Conservation (phyloP, 2,329 filamentous ascomycete species). For the Cladophialophora carrionii region DNA sequence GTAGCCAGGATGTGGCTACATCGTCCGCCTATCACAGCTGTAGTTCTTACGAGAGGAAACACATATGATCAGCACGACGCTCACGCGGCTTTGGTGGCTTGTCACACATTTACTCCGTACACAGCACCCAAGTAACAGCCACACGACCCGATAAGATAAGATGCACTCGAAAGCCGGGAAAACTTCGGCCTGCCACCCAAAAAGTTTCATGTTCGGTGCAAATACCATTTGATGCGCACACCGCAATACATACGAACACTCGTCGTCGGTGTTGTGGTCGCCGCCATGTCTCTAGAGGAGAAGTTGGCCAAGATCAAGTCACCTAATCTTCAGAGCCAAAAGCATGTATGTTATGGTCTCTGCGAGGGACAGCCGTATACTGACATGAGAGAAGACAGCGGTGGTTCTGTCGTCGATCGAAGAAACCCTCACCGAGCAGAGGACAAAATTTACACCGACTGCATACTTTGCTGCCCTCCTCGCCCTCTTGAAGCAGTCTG, state of each 20-base stretch:
- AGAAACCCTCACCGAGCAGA: conserved; percentile 86
- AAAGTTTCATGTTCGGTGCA: conserved; percentile 6
- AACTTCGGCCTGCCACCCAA: conserved; percentile 13
- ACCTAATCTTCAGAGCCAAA: conserved; percentile 92
- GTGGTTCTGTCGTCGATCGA: conserved; percentile 90
- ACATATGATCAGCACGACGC: background rate
- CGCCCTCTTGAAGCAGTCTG: conserved; percentile 78
- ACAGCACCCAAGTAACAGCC: background rate
- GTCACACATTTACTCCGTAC: background rate
- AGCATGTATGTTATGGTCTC: conserved; percentile 66
- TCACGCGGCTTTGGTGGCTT: background rate
- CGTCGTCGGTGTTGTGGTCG: conserved; percentile 1
- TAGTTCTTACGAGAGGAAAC: background rate
- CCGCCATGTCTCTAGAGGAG: conserved; percentile 67
- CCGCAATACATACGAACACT: background rate
- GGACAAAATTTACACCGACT: conserved; percentile 79
- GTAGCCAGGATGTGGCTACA: background rate
- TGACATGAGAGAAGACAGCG: conserved; percentile 63
- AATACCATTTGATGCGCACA: background rate
- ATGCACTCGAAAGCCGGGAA: background rate
- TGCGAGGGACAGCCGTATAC: conserved; percentile 1
- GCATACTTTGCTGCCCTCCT: conserved; percentile 96
- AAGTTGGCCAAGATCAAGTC: conserved; percentile 97
- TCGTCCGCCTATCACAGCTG: background rate
- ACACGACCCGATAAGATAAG: background rate